Evolutionary conservation across 805 yeast genomes (phyloP).

Genomic region (Nakazawaea pomicola): DNA sequence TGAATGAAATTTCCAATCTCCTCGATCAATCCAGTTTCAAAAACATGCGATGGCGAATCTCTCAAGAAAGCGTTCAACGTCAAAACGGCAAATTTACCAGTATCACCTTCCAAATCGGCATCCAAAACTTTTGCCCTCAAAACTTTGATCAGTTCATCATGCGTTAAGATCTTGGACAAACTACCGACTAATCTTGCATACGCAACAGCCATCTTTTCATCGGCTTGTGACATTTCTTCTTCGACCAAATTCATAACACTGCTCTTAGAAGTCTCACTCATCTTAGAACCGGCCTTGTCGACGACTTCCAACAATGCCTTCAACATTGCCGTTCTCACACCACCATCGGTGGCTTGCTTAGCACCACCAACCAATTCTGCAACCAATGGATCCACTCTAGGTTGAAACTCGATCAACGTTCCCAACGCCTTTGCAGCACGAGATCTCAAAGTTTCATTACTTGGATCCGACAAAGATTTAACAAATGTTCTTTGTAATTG

Average conservation of each 20-base stretch:
- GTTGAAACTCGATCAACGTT: slow-evolving; percentile 80
- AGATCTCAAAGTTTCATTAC: slow-evolving; percentile 65
- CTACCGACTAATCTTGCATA: slow-evolving; percentile 80
- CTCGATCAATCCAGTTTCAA: slow-evolving; percentile 42
- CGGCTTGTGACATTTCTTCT: slow-evolving; percentile 50
- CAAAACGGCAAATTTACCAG: slow-evolving; percentile 60
- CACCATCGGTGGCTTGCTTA: slow-evolving; percentile 55
- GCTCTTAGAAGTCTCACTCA: slow-evolving; percentile 68
- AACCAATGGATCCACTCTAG: slow-evolving; percentile 90
- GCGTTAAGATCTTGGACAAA: slow-evolving; percentile 58
- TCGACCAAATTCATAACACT: slow-evolving; percentile 70
- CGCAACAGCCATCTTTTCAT: slow-evolving; percentile 62
- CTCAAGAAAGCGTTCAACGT: slow-evolving; percentile 76
- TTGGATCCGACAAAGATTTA: slow-evolving; percentile 76
- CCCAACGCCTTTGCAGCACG: slow-evolving; percentile 92
- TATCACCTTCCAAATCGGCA: slow-evolving; percentile 33
- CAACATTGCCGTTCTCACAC: slow-evolving; percentile 81
- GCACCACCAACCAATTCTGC: slow-evolving; percentile 79
- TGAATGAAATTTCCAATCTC: slow-evolving; percentile 47
- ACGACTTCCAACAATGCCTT: slow-evolving; percentile 82
- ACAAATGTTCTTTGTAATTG: slow-evolving; percentile 97
- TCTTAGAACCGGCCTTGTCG: slow-evolving; percentile 67
- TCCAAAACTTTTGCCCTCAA: slow-evolving; percentile 54
- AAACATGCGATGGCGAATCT: slow-evolving; percentile 66
- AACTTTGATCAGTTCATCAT: slow-evolving; percentile 59